A percentile compares a stretch with the other conserved stretches of the same genome.
Conservation (phyloP, 1,284 basidiomycete genomes). For the Sphagnurus paluster region DNA sequence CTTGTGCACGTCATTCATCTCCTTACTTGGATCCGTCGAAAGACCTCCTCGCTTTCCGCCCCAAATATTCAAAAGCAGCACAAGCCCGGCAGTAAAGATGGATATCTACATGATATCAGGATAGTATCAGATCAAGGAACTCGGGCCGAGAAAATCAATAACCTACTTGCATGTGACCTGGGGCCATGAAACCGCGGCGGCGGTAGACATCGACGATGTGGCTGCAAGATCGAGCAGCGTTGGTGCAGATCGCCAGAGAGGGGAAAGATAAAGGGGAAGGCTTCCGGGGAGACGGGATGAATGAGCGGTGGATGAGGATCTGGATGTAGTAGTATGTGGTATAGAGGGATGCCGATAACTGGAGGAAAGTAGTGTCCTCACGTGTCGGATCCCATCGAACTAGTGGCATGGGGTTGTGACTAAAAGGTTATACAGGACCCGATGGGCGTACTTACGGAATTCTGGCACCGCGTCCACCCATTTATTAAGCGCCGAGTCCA, state of each 20-base stretch:
- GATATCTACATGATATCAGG: conserved; percentile 30
- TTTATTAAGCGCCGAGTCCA: conserved; percentile 75
- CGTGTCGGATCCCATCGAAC: conserved; percentile 77
- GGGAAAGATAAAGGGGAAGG: conserved; percentile 62
- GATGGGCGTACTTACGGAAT: conserved; percentile 43
- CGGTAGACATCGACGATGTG: conserved; percentile 66
- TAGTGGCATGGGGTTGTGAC: conserved; percentile 25
- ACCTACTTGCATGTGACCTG: conserved; percentile 45
- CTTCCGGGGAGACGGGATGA: conserved; percentile 70
- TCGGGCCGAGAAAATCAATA: background rate
- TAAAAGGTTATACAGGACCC: background rate
- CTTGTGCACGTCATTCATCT: conserved; percentile 65
- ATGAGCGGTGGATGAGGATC: conserved; percentile 80
- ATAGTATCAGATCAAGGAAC: background rate
- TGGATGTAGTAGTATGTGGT: conserved; percentile 71
- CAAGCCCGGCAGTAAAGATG: conserved; percentile 52
- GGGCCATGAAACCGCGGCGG: conserved; percentile 29
- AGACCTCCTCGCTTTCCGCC: conserved; percentile 59
- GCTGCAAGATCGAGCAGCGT: conserved; percentile 78
- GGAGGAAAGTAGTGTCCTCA: conserved; percentile 58
- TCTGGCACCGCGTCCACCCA: conserved; percentile 77
- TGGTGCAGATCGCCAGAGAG: conserved; percentile 81
- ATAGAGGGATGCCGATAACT: conserved; percentile 71
- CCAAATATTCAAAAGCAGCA: conserved; percentile 74
- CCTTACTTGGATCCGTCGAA: conserved; percentile 50